These are phyloP conservation scores for Amanita brunnescens DNA, from an alignment of 768 basidiomycete species.

Conservation along the genomic window DNA sequence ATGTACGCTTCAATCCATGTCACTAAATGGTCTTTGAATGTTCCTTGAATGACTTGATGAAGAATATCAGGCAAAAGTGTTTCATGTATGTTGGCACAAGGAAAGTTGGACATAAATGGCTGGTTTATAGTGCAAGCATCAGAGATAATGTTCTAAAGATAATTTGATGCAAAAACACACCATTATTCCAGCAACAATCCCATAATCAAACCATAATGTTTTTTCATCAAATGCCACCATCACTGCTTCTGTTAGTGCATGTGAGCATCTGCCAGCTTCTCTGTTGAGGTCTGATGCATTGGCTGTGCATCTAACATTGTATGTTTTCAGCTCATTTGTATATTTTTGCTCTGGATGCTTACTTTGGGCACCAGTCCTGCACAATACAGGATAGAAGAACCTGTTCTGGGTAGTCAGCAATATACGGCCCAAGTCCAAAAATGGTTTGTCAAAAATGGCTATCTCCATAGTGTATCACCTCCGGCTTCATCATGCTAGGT, in stretches of 20 bases:
- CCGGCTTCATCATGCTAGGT: not conserved
- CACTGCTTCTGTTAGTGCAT: conserved; percentile 8
- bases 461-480: not conserved
- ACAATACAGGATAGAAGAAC: not conserved
- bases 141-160: conserved; percentile 4
- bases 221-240: conserved; percentile 13
- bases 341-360: not conserved
- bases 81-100: conserved; percentile 23
- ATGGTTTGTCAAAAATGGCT: not conserved
- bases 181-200: conserved; percentile 22
- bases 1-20: conserved; percentile 21
- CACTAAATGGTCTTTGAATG: conserved; percentile 31
- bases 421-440: not conserved
- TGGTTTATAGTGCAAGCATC: not conserved
- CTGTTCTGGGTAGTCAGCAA: not conserved
- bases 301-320: not conserved
- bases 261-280: not conserved
- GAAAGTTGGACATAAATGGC: not conserved
- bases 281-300: not conserved
- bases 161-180: conserved; percentile 15
- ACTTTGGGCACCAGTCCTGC: not conserved
- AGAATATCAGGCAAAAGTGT: conserved; percentile 23
- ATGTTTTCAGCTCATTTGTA: not conserved
- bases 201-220: conserved; percentile 23
- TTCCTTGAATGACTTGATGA: conserved; percentile 28